Evolutionary conservation across 169 alveolate genomes (phyloP), one percentile per base, ranked within the genome.

Genomic region (Plasmodium billcollinsi): DNA sequence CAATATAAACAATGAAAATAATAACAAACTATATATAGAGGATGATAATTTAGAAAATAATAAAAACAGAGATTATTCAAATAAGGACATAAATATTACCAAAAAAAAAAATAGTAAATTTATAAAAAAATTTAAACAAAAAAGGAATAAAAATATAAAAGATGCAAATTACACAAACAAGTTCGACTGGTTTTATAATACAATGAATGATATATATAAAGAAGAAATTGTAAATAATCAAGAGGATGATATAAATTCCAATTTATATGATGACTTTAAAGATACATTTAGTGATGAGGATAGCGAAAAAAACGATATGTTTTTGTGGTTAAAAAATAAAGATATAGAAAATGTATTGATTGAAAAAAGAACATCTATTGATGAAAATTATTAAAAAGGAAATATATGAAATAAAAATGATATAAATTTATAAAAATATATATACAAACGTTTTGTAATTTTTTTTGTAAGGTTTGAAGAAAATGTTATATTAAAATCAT

Each of bases 161-260:
- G 78, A 65, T 11, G 73, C 18, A 12, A 80, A 80, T 24, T 2
- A 67, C 33, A 72, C 69, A 1, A 61, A 61, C 11, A 67, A 70
- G n/a, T 83, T 83, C 12, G 91, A 83, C 1, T 83, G 91, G 91
- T 83, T 83, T 21, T 83, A 83, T 47, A 15, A 69, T 15, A 69
- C 73, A 11, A 67, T 83, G 73, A 49, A 69, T 20, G 83, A 83
- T 7, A 43, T 83, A 47, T 69, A 39, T 83, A 50, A 66, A 29
- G 18, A 20, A 56, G 67, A 80, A 54, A 59, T 8, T 8, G 52
- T n/a, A 8, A 70, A 56, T 14, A 66, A 14, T 14, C 12, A n/a
- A 0, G 29, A 65, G n/a, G 49, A 61, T 2, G 78, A 73, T 39
- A 33, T 43, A 14, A 61, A 56, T 43, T 65, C 15, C 21, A 73